Base-by-base conservation (phyloP, 2,329 filamentous ascomycete species). In the Westerdykella aurantiaca region DNA sequence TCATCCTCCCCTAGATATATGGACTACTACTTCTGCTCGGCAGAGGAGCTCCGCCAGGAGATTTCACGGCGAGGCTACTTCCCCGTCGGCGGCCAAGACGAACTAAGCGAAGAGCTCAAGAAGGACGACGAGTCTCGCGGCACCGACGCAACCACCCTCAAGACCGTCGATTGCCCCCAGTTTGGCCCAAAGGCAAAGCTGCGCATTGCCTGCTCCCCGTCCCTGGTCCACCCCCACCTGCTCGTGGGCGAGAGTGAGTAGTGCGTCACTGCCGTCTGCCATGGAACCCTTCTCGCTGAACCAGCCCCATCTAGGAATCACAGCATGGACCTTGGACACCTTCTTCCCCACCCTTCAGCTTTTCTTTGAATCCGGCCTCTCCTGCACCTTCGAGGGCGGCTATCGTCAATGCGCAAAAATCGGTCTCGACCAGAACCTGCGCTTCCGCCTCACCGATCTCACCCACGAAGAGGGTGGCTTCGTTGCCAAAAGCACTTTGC, bases 331-430 rank as follows among this genome's bases (percentile, higher is more conserved):
- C 6, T 38, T 62, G 46, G 58, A 60, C 31, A 60, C 54, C 0
- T 60, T 63, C 51, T 60, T 60, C 39, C 52, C 59, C 1, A 50
- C 50, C n/a, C 35, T 64, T 0, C 60, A 63, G 41, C 44, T 63
- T 14, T 63, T 60, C 44, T 62, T 62, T 40, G 55, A 53, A 33
- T 64, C 60, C 13, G 57, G 58, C 4, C 48, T 47, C 7, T 60
- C 58, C 0, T 60, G 53, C 43, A 57, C 51, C 2, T 58, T 64
- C 23, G 52, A 58, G 13, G 49, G 50, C 9, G 41, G 47, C 9
- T 38, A 38, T 10, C 48, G 53, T 12, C 42, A 51, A 11, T 46
- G 43, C 23, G 52, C 53, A 4, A 29, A 25, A 6, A 22, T 63
- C 23, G 55, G 53, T 29, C 43, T 63, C n/a, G 61, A 64, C 37